These are phyloP conservation scores for Myriosclerotinia curreyana DNA, from an alignment of 2,329 filamentous ascomycete species.

Conservation along the genomic window DNA sequence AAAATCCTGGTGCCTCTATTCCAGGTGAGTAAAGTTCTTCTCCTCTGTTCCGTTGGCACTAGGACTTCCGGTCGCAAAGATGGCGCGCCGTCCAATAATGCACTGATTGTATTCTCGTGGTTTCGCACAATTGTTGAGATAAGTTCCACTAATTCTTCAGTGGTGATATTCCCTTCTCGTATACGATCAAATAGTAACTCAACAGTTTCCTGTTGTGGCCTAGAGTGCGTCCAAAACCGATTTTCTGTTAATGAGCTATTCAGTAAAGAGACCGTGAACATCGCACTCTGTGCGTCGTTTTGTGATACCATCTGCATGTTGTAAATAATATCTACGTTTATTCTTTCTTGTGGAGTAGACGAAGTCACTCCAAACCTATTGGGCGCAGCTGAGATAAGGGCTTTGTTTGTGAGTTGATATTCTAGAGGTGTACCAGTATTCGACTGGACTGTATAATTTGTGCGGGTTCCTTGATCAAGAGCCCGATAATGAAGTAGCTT, in stretches of 20 bases:
- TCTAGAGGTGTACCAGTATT: not conserved
- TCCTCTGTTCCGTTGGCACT: not conserved
- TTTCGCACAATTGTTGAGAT: not conserved
- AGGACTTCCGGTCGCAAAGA: accelerated
- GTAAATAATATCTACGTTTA: too few relatives aligned
- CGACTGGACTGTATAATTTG: not conserved
- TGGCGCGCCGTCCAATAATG: not conserved
- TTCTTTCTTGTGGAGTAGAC: not conserved
- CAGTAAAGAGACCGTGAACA: not conserved
- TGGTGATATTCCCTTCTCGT: not conserved
- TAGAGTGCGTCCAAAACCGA: constrained; percentile 4
- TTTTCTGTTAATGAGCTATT: not conserved
- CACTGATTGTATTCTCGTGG: not conserved
- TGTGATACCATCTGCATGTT: not conserved
- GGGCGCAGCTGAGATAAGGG: too few relatives aligned
- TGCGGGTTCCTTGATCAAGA: constrained; percentile 14
- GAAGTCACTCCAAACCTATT: not conserved
- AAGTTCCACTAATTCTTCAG: not conserved
- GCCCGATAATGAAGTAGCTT: constrained; percentile 24
- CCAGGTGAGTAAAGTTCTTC: constrained; percentile 3
- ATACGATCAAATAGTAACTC: not conserved
- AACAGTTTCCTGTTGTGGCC: not conserved
- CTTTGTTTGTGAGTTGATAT: not conserved
- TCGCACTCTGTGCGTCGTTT: not conserved
- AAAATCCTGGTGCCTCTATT: constrained; percentile 13